Evolutionary conservation across 768 basidiomycete genomes (phyloP).

Genomic region (Tylopilus subfusipes): DNA sequence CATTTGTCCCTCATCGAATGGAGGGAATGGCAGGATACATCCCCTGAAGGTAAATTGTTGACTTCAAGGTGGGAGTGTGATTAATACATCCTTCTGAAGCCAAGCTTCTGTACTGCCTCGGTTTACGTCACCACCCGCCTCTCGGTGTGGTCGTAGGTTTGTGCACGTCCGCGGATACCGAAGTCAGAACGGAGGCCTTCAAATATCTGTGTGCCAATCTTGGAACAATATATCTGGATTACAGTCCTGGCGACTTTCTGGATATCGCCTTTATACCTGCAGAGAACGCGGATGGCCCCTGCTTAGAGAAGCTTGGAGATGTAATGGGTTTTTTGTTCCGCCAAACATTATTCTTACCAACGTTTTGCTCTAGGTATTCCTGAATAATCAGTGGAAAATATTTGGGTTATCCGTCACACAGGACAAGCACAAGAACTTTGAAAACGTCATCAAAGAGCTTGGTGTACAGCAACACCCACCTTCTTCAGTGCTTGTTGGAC

Average conservation of each 20-base stretch:
- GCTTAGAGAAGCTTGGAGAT: neutral
- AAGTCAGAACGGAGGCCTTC: neutral
- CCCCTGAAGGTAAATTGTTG: neutral
- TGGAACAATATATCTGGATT: neutral
- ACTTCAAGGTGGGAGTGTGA: slow-evolving; percentile 24
- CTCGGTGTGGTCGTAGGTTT: neutral
- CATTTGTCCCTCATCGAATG: slow-evolving; percentile 81
- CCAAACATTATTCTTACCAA: slow-evolving; percentile 9
- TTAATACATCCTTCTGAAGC: neutral
- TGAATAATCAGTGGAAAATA: slow-evolving; percentile 38
- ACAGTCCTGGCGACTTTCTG: neutral
- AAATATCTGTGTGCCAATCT: neutral
- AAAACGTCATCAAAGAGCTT: slow-evolving; percentile 52
- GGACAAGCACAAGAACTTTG: slow-evolving; percentile 40
- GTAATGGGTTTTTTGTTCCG: slow-evolving; percentile 17
- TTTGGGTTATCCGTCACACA: slow-evolving; percentile 74
- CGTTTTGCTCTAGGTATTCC: neutral
- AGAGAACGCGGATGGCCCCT: neutral
- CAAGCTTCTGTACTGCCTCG: neutral
- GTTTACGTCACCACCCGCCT: neutral
- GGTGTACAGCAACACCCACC: slow-evolving; percentile 67
- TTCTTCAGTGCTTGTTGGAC: slow-evolving; percentile 47
- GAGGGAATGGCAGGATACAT: slow-evolving; percentile 60
- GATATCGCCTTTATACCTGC: neutral
- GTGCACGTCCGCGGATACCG: neutral